Evolutionary conservation across 306 rosid species (phyloP), one percentile per base, ranked within the genome.

Genomic region (Benincasa hispida): DNA sequence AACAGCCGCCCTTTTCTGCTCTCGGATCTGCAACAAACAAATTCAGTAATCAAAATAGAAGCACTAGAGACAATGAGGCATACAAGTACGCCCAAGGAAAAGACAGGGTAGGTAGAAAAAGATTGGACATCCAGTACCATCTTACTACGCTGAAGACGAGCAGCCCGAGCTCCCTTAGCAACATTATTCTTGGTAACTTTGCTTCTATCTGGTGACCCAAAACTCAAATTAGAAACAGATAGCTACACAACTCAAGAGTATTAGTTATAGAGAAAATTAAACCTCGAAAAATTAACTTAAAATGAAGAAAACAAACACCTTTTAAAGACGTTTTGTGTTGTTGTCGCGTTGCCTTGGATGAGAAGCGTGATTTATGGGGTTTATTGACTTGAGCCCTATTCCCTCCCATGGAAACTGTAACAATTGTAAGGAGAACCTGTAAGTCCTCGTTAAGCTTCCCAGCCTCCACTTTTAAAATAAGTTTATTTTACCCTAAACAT

Each of bases 111-210:
- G 19, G 8, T 25, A 22, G 28, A 32, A 34, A 27, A 35, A 13
- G 0, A 13, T 50, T 17, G 9, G 57, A 57, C 11, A 51, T 7
- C 67, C 59, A 32, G 75, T 86, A 93, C 98, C 97, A 88, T 91
- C 82, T 89, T 91, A 79, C 73, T 88, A 35, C 91, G 89, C 86
- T 93, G 97, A 75, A 91, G 55, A 60, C 98, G 85, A 75, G 92
- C 86, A 5, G 92, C 96, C 41, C 91, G 86, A 51, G 91, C 96
- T 63, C 97, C 97, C 83, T 88, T 86, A 50, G 70, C 79, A 62
- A 85, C 89, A 85, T 83, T 88, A 83, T 84, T 88, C 82, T 86
- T 91, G 0, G 82, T 72, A 25, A 76, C 78, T 47, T 84, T 85
- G 39, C 81, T 78, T 84, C 79, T 88, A 3, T 87, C 97, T 93